phyloP scores from a whole-genome alignment of 495 filamentous ascomycete genomes.

The Podospora tetraspora region DNA sequence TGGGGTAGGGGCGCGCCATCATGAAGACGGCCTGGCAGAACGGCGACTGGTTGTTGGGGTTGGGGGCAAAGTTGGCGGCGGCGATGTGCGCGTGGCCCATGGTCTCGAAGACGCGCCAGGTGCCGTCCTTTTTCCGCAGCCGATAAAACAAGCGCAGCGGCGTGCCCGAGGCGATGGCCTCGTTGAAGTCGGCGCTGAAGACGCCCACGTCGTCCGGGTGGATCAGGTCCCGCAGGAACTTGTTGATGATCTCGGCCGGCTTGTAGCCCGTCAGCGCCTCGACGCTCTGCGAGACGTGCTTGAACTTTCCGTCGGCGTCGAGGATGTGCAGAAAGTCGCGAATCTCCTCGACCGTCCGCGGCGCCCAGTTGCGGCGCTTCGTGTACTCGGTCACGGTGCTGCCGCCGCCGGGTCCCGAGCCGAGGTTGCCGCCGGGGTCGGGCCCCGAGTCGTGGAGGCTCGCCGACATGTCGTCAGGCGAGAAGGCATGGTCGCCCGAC shows the following conservation, averaged over 20 bases:
- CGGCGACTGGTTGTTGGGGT: slow-evolving; percentile 55
- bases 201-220: slow-evolving; percentile 84
- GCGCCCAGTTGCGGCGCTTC: slow-evolving; percentile 82
- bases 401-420: slow-evolving; percentile 27
- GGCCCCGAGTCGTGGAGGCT: slow-evolving; percentile 11
- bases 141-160: slow-evolving; percentile 85
- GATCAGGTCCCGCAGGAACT: slow-evolving; percentile 71
- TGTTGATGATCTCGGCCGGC: slow-evolving; percentile 62
- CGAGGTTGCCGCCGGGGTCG: slow-evolving; percentile 9
- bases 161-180: slow-evolving; percentile 77
- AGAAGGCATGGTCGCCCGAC: slow-evolving; percentile 15
- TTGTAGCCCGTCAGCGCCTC: slow-evolving; percentile 73
- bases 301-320: slow-evolving; percentile 73
- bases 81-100: slow-evolving; percentile 88
- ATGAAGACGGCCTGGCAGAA: slow-evolving; percentile 90
- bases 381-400: slow-evolving; percentile 77
- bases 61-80: slow-evolving; percentile 58
- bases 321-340: slow-evolving; percentile 86
- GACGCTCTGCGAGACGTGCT: slow-evolving; percentile 77
- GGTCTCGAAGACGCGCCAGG: slow-evolving; percentile 76
- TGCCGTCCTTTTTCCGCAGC: slow-evolving; percentile 68
- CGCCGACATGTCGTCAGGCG: slow-evolving; percentile 16
- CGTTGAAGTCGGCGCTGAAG: slow-evolving; percentile 84
- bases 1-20: slow-evolving; percentile 88
- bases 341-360: slow-evolving; percentile 82